Percentiles rank a stretch among this genome's conserved stretches.
Conservation (phyloP, 2,329 filamentous ascomycete genomes). For the Colletotrichum godetiae region DNA sequence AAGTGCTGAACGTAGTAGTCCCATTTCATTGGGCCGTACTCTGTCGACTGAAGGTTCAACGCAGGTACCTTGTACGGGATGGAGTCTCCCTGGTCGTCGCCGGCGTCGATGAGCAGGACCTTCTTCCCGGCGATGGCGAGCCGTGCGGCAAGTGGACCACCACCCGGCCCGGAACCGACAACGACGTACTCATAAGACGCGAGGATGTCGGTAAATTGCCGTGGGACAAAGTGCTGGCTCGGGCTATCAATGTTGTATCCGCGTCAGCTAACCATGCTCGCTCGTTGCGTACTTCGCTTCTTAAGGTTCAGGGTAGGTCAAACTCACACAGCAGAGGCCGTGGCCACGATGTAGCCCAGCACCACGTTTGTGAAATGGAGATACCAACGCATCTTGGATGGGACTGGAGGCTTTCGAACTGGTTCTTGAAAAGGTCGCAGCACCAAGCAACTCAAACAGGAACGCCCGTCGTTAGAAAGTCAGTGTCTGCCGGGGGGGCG, state of each 20-base stretch:
- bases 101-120: conserved; percentile 69
- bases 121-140: conserved; percentile 67
- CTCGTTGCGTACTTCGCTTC: background rate
- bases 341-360: conserved; percentile 25
- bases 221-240: conserved; percentile 6
- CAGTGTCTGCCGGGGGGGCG: background rate
- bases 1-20: conserved; percentile 38
- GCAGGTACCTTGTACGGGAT: conserved; percentile 43
- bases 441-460: background rate
- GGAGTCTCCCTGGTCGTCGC: conserved; percentile 61
- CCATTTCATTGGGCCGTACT: conserved; percentile 37
- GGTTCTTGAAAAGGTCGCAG: background rate
- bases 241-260: background rate
- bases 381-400: conserved; percentile 23
- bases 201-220: conserved; percentile 22
- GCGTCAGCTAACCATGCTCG: background rate
- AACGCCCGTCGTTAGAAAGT: background rate
- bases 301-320: background rate
- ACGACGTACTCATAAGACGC: conserved; percentile 67
- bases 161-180: conserved; percentile 67
- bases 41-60: conserved; percentile 37
- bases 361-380: conserved; percentile 10
- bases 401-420: background rate
- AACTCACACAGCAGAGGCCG: conserved; percentile 27
- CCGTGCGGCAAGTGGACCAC: conserved; percentile 64